Evolutionary conservation across 2,329 filamentous ascomycete genomes (phyloP).

Genomic region (Epichloe amarillans): DNA sequence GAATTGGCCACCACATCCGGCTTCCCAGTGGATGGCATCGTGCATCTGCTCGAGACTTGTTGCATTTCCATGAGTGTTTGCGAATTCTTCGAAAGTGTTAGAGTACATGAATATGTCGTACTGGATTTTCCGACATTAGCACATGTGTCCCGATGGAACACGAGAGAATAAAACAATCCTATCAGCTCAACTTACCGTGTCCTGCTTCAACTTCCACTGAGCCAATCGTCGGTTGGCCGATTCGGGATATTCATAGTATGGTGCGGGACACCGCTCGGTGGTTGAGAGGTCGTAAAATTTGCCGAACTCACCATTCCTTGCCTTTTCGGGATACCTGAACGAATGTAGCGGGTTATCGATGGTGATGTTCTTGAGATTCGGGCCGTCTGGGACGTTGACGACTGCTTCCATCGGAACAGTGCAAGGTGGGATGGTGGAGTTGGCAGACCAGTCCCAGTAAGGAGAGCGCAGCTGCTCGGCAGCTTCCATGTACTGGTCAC

Average conservation of each 20-base stretch:
- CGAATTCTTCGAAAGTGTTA: constrained; percentile 21
- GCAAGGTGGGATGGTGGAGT: constrained; percentile 29
- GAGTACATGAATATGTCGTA: constrained; percentile 28
- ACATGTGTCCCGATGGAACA: not conserved
- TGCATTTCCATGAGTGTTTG: constrained; percentile 20
- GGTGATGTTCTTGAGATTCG: constrained; percentile 14
- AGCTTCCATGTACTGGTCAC: constrained; percentile 26
- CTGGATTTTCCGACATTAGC: constrained; percentile 11
- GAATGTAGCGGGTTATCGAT: constrained; percentile 39
- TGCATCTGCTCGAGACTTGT: constrained; percentile 31
- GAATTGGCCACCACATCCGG: constrained; percentile 28
- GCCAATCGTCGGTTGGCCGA: constrained; percentile 24
- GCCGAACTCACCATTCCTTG: constrained; percentile 23
- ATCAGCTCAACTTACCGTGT: constrained; percentile 23
- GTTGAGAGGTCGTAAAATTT: constrained; percentile 12
- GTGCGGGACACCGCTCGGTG: constrained; percentile 27
- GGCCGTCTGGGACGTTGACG: constrained; percentile 28
- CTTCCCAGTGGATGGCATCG: constrained; percentile 28
- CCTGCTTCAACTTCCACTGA: constrained; percentile 22
- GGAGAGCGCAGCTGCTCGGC: constrained; percentile 34
- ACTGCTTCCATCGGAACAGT: constrained; percentile 21
- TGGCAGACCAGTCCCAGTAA: constrained; percentile 41
- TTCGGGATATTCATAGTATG: constrained; percentile 22
- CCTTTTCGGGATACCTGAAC: constrained; percentile 33
- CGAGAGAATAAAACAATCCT: not conserved